A percentile compares a stretch with the other conserved stretches of the same genome.
These are phyloP conservation scores for Podila clonocystis DNA, from an alignment of 192 early-diverging fungal species.

Conservation along the genomic window DNA sequence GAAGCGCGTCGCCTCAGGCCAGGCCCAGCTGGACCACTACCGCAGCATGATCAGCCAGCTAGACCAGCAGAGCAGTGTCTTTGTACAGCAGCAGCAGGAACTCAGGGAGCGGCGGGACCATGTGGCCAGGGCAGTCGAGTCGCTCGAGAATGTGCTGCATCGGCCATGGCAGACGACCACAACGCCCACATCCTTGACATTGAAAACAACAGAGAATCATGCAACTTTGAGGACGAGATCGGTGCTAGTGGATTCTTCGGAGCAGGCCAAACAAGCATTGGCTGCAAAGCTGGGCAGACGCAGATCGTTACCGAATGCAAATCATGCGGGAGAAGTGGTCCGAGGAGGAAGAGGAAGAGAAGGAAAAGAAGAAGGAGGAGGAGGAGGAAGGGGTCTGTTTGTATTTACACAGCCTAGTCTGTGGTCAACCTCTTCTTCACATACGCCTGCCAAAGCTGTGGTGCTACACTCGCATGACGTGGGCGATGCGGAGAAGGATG, in stretches of 20 bases:
- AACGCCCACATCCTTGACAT: not conserved
- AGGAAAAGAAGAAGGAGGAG: not conserved
- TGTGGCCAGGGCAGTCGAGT: not conserved
- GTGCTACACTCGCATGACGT: not conserved
- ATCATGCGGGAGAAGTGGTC: not conserved
- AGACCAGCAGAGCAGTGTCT: not conserved
- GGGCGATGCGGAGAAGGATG: slow-evolving; percentile 2
- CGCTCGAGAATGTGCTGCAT: not conserved
- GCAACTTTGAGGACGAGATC: no score
- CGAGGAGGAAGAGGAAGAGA: not conserved
- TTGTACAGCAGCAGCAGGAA: not conserved
- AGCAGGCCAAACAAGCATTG: not conserved
- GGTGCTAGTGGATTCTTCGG: no score
- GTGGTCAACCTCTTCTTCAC: no score
- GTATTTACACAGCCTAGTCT: not conserved
- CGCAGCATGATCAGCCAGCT: not conserved
- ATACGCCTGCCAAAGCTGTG: not conserved
- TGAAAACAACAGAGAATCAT: not conserved
- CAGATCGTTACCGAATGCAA: not conserved
- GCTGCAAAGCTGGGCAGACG: not conserved
- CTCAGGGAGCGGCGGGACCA: not conserved
- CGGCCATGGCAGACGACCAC: not conserved
- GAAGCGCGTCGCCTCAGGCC: not conserved
- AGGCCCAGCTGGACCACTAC: not conserved
- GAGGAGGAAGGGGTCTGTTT: not conserved